Conservation (phyloP, 768 basidiomycete genomes). For the Myochromella boudieri region DNA sequence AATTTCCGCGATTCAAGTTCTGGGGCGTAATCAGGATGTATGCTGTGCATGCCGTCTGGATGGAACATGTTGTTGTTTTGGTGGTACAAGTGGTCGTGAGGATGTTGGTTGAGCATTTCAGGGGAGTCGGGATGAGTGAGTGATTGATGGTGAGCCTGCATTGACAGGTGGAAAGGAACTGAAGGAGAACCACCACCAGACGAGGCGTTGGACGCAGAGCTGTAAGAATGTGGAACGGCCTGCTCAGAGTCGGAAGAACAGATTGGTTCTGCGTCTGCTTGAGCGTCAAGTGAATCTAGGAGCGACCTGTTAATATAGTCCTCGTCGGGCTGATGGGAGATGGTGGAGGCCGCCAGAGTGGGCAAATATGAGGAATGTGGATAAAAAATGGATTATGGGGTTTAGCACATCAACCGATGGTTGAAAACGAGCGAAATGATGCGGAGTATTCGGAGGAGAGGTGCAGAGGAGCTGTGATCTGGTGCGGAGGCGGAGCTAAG, state of each 20-base stretch:
- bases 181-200: slow-evolving; percentile 50
- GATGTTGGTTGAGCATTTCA: slow-evolving; percentile 35
- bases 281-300: slow-evolving; percentile 79
- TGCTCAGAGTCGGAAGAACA: slow-evolving; percentile 52
- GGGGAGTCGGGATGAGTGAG: slow-evolving; percentile 51
- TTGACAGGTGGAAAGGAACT: slow-evolving; percentile 51
- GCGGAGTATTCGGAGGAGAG: slow-evolving; percentile 12
- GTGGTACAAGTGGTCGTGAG: slow-evolving; percentile 36
- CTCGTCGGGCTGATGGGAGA: slow-evolving; percentile 57
- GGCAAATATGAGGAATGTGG: slow-evolving; percentile 26
- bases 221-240: slow-evolving; percentile 45
- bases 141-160: slow-evolving; percentile 42
- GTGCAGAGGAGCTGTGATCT: slow-evolving; percentile 8
- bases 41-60: slow-evolving; percentile 35
- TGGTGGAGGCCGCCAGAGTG: slow-evolving; percentile 53
- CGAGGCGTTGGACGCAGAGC: slow-evolving; percentile 52
- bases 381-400: slow-evolving; percentile 15
- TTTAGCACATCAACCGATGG: slow-evolving; percentile 32
- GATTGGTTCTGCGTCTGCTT: slow-evolving; percentile 77
- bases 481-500: slow-evolving; percentile 18
- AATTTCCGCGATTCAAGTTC: slow-evolving; percentile 39
- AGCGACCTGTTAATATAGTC: slow-evolving; percentile 86
- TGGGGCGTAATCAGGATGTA: slow-evolving; percentile 34
- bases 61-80: slow-evolving; percentile 33
- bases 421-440: slow-evolving; percentile 13